A percentile compares a stretch with the other conserved stretches of the same genome.
Conservation (phyloP, 345 rosid genomes). For the Brassica cretica region DNA sequence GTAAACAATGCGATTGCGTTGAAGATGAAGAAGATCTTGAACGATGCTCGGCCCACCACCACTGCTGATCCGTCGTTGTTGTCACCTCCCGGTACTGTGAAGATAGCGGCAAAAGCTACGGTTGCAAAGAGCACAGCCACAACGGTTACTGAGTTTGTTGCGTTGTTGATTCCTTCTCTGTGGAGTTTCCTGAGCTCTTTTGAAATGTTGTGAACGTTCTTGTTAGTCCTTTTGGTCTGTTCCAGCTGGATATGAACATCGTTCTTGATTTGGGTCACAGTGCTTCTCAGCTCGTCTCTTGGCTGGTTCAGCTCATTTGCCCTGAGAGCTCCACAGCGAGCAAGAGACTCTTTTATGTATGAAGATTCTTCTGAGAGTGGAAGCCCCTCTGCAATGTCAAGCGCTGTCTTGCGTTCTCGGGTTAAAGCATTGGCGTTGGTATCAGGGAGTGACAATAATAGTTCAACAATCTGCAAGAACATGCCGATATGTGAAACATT, state of each 20-base stretch:
- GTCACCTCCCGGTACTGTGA: slow-evolving; percentile 95
- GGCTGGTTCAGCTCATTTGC: slow-evolving; percentile 98
- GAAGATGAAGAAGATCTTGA: slow-evolving; percentile 91
- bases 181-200: slow-evolving; percentile 95
- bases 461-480: slow-evolving; percentile 79
- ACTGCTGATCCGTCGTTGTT: slow-evolving; percentile 62
- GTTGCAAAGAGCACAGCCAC: slow-evolving; percentile 98
- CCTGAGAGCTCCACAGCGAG: slow-evolving; percentile 71
- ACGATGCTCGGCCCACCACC: slow-evolving; percentile 56
- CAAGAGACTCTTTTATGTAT: slow-evolving; percentile 67
- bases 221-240: slow-evolving; percentile 89
- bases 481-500: background rate
- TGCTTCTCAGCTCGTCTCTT: slow-evolving; percentile 85
- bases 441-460: slow-evolving; percentile 75
- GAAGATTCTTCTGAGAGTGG: slow-evolving; percentile 80
- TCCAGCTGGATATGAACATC: slow-evolving; percentile 96
- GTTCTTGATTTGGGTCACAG: slow-evolving; percentile 88
- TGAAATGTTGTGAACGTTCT: slow-evolving; percentile 91
- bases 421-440: slow-evolving; percentile 82
- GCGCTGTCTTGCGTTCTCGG: slow-evolving; percentile 91
- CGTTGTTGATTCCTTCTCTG: slow-evolving; percentile 95
- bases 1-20: slow-evolving; percentile 91
- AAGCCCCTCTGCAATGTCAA: slow-evolving; percentile 92
- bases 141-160: slow-evolving; percentile 91
- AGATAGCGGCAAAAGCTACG: slow-evolving; percentile 95